Conservation (phyloP, 805 yeast species). For the Wickerhamomyces kurtzmanii region DNA sequence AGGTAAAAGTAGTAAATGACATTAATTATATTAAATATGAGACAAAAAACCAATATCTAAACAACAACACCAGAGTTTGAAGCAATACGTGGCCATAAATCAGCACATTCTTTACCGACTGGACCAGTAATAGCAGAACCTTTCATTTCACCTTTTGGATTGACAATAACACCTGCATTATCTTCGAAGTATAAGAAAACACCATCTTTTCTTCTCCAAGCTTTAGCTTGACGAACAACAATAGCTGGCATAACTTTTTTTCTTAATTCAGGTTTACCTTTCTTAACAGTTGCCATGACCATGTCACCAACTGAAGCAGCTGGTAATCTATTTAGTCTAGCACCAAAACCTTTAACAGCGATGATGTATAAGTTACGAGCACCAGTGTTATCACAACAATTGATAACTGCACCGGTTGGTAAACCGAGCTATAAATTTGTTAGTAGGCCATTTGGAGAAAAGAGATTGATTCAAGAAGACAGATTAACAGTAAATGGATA, state of each 20-base stretch:
- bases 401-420: constrained; percentile 99
- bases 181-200: constrained; percentile 99
- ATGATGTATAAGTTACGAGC: constrained; percentile 98
- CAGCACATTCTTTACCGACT: constrained; percentile 99
- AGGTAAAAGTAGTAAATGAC: constrained; percentile 14
- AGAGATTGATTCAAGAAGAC: neutral
- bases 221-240: constrained; percentile 97
- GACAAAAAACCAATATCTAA: constrained; percentile 32
- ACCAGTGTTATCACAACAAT: constrained; percentile 99
- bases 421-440: constrained; percentile 71
- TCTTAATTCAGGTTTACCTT: constrained; percentile 99
- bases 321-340: constrained; percentile 99
- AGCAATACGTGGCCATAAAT: constrained; percentile 99
- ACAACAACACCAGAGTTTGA: constrained; percentile 99
- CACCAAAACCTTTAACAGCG: constrained; percentile 99
- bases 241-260: constrained; percentile 99
- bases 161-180: constrained; percentile 99
- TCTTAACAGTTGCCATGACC: constrained; percentile 99
- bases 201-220: constrained; percentile 99
- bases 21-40: constrained; percentile 15
- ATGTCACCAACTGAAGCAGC: constrained; percentile 99
- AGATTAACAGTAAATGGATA: no score
- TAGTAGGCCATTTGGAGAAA: constrained; percentile 1
- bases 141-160: constrained; percentile 99
- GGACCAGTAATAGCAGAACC: constrained; percentile 99